Evolutionary conservation across 2,329 filamentous ascomycete species (phyloP).

Genomic region (Penicillium hesseltinei): DNA sequence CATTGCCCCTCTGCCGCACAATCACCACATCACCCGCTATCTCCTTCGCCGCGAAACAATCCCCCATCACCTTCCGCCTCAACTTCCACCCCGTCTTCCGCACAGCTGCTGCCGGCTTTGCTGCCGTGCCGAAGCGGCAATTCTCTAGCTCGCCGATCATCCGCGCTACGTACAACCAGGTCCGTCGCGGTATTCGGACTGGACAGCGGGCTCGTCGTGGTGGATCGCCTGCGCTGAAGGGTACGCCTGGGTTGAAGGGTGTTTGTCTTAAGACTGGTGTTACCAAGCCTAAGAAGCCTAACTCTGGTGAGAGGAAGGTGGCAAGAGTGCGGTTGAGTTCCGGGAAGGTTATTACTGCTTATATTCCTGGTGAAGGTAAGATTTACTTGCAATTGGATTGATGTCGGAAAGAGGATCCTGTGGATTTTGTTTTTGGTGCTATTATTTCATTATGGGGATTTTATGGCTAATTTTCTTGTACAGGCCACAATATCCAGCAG

Average conservation of each 20-base stretch:
- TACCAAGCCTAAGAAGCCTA: conserved; percentile 96
- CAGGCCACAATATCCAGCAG: conserved; percentile 95
- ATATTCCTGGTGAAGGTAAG: conserved; percentile 86
- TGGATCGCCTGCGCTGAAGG: conserved; percentile 77
- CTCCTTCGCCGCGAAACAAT: conserved; percentile 17
- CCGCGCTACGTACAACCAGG: conserved; percentile 69
- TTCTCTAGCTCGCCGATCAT: conserved; percentile 60
- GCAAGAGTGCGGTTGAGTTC: conserved; percentile 86
- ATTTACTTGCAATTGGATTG: conserved; percentile 28
- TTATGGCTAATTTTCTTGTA: conserved; percentile 7
- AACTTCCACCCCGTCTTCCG: conserved; percentile 33
- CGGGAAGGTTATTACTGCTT: conserved; percentile 83
- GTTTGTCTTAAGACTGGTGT: conserved; percentile 94
- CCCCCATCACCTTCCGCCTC: conserved; percentile 20
- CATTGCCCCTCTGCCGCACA: conserved; percentile 22
- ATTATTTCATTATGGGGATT: too few relatives aligned
- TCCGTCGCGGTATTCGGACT: conserved; percentile 72
- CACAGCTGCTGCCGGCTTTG: conserved; percentile 23
- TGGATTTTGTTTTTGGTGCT: not conserved
- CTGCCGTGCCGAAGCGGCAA: conserved; percentile 34
- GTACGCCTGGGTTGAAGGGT: conserved; percentile 83
- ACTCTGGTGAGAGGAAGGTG: conserved; percentile 95
- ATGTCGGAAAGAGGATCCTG: not conserved
- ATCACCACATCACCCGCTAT: conserved; percentile 22
- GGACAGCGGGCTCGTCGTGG: conserved; percentile 79